phyloP scores from a whole-genome alignment of 2,329 filamentous ascomycete species.

The Leptoxyphium fumago region DNA sequence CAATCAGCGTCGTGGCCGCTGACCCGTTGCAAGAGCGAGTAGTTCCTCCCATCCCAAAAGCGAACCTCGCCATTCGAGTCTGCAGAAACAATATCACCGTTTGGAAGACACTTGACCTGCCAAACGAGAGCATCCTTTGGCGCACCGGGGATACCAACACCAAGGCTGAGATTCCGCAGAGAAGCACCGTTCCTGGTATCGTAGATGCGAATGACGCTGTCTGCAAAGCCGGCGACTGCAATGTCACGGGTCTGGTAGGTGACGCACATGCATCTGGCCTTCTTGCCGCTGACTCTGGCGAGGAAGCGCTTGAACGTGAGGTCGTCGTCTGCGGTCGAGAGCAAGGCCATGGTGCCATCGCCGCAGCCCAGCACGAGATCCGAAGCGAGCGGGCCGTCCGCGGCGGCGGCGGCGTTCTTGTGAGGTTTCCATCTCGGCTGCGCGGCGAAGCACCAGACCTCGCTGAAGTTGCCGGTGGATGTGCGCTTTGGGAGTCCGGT shows the following conservation, averaged over 20 bases:
- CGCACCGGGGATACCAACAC: constrained; percentile 59
- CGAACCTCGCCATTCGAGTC: constrained; percentile 89
- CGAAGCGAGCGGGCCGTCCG: constrained; percentile 21
- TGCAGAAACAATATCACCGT: constrained; percentile 82
- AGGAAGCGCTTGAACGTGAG: constrained; percentile 67
- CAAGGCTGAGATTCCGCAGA: constrained; percentile 71
- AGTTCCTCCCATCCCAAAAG: constrained; percentile 88
- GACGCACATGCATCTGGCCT: constrained; percentile 78
- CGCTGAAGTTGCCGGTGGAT: constrained; percentile 82
- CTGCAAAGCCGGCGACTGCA: constrained; percentile 84
- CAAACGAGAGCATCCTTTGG: constrained; percentile 81
- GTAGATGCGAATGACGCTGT: constrained; percentile 85
- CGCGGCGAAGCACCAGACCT: constrained; percentile 90
- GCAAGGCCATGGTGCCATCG: constrained; percentile 74
- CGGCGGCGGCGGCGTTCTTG: constrained; percentile 8
- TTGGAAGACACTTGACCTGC: constrained; percentile 76
- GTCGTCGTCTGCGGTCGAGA: constrained; percentile 74
- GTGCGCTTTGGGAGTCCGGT: constrained; percentile 64
- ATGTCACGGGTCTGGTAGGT: constrained; percentile 73
- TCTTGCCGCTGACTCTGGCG: constrained; percentile 63
- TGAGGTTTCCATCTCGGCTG: constrained; percentile 48
- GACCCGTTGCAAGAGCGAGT: constrained; percentile 73
- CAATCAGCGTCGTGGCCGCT: constrained; percentile 82
- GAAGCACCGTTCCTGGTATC: constrained; percentile 67
- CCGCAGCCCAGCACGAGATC: constrained; percentile 80